phyloP scores from a whole-genome alignment of 495 filamentous ascomycete genomes.

The Astrocystis sublimbata region DNA sequence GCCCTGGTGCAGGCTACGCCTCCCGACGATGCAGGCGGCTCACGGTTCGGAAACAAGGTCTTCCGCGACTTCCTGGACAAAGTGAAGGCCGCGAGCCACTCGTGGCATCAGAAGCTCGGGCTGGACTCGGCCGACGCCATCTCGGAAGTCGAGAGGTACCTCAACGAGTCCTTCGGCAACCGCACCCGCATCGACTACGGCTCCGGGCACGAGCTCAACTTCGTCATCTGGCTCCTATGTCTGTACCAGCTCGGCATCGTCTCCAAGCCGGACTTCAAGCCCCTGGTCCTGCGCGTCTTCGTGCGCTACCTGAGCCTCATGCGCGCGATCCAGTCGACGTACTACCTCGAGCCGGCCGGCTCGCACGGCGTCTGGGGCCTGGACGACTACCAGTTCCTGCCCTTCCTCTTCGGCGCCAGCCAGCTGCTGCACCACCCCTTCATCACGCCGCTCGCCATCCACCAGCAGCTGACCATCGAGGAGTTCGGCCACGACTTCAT shows the following conservation, averaged over 20 bases:
- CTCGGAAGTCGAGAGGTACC: constrained; percentile 74
- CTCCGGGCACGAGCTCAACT: constrained; percentile 95
- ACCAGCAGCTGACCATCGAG: constrained; percentile 81
- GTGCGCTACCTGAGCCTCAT: constrained; percentile 77
- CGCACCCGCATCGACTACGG: constrained; percentile 92
- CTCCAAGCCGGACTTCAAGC: constrained; percentile 61
- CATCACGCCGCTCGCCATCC: constrained; percentile 83
- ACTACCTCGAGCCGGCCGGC: constrained; percentile 93
- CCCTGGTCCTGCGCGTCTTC: constrained; percentile 76
- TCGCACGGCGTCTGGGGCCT: constrained; percentile 97
- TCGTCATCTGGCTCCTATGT: constrained; percentile 89
- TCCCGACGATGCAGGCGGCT: constrained; percentile 79
- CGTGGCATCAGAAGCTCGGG: constrained; percentile 61
- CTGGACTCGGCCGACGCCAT: constrained; percentile 57
- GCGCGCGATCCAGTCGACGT: constrained; percentile 79
- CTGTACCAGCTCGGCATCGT: constrained; percentile 79
- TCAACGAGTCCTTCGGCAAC: constrained; percentile 83
- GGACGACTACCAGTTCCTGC: constrained; percentile 97
- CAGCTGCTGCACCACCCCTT: constrained; percentile 86
- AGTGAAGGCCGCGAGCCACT: constrained; percentile 52
- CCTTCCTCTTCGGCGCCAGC: constrained; percentile 89
- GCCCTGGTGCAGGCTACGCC: constrained; percentile 65
- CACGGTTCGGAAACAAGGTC: constrained; percentile 89
- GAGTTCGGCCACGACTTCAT: constrained; percentile 80
- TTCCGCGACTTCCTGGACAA: constrained; percentile 84